A percentile compares a stretch with the other conserved stretches of the same genome.
Conservation (phyloP, 768 basidiomycete genomes). For the Lepiota venenata region DNA sequence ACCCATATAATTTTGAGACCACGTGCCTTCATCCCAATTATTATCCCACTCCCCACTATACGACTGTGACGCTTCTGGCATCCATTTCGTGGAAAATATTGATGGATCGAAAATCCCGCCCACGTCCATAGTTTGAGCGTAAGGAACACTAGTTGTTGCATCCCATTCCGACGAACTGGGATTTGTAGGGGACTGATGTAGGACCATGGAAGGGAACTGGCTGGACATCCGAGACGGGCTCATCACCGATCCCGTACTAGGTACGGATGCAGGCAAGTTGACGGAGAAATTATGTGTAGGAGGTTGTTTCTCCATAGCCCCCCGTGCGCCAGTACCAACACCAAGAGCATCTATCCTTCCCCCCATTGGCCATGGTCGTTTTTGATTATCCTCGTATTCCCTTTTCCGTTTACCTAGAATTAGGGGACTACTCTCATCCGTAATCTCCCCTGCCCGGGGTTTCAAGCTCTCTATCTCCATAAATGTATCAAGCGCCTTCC, state of each 20-base stretch:
- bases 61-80: slow-evolving; percentile 9
- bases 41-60: slow-evolving; percentile 6
- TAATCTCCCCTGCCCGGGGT: slow-evolving; percentile 4
- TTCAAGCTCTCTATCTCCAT: slow-evolving; percentile 22
- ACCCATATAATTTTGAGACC: slow-evolving; percentile 5
- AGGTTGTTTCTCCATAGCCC: not conserved
- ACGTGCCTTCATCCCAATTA: slow-evolving; percentile 6
- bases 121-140: not conserved
- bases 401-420: slow-evolving; percentile 10
- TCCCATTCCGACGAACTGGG: slow-evolving; percentile 1
- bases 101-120: slow-evolving; percentile 6
- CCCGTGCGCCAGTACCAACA: not conserved
- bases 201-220: not conserved
- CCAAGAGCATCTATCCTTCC: not conserved
- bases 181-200: not conserved
- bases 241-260: not conserved
- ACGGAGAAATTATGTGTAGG: not conserved
- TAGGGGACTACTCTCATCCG: not conserved
- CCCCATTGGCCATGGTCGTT: slow-evolving; percentile 3
- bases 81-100: slow-evolving; percentile 10
- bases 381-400: slow-evolving; percentile 2
- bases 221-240: not conserved
- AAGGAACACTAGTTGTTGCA: not conserved
- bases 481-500: slow-evolving; percentile 21
- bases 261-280: not conserved